phyloP scores from a whole-genome alignment of 1,284 basidiomycete genomes.

The Ustilago vetiveriae region DNA sequence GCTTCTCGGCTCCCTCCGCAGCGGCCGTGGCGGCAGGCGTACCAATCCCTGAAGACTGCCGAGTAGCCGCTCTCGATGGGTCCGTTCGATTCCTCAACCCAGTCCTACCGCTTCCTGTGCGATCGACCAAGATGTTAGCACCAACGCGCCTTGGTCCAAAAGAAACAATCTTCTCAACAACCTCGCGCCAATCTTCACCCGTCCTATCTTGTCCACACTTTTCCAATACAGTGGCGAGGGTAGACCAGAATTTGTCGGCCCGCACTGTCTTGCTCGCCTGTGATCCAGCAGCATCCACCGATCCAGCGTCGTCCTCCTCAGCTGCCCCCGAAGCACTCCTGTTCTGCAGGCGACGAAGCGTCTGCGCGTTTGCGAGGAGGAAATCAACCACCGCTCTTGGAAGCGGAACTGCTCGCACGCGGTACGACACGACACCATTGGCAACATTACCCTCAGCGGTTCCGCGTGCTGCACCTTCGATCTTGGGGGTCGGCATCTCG shows the following conservation, averaged over 20 bases:
- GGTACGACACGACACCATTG: constrained; percentile 81
- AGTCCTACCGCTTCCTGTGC: constrained; percentile 47
- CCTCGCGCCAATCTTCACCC: constrained; percentile 82
- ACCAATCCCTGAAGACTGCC: constrained; percentile 27
- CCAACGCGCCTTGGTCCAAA: constrained; percentile 91
- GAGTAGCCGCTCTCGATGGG: constrained; percentile 15
- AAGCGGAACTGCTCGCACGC: constrained; percentile 82
- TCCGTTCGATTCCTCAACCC: constrained; percentile 36
- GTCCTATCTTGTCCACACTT: constrained; percentile 69
- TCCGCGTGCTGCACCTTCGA: constrained; percentile 77
- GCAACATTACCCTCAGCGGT: constrained; percentile 78
- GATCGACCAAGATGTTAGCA: constrained; percentile 85
- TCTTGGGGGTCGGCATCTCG: constrained; percentile 89
- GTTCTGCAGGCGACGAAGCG: constrained; percentile 64
- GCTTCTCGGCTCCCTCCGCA: constrained; percentile 8
- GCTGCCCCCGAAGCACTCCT: constrained; percentile 48
- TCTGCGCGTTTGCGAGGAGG: constrained; percentile 77
- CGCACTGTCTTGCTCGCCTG: constrained; percentile 50
- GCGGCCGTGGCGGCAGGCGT: constrained; percentile 11
- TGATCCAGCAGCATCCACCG: constrained; percentile 30
- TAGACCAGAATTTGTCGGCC: constrained; percentile 79
- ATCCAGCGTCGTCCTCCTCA: constrained; percentile 24
- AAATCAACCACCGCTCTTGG: constrained; percentile 78
- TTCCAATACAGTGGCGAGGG: constrained; percentile 74
- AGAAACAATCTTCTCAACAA: constrained; percentile 82